Conservation (phyloP, 176 grass and related monocot genomes). For the Carex kokanica region DNA sequence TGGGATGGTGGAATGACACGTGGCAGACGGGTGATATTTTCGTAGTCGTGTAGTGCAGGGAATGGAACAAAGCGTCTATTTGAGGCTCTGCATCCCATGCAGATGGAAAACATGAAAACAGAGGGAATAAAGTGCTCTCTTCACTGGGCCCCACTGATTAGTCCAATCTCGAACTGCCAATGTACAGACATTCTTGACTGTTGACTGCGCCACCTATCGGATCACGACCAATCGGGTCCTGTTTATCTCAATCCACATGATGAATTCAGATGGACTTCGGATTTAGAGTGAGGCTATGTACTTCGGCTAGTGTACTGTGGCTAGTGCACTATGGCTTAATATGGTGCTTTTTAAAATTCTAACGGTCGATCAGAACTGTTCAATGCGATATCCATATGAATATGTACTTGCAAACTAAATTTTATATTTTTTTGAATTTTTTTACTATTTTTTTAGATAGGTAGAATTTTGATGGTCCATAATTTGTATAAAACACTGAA, state of each 20-base stretch:
- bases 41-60: conserved; percentile 10
- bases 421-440: too few species aligned
- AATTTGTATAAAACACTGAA: too few species aligned
- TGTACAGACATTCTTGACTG: conserved; percentile 23
- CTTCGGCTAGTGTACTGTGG: too few species aligned
- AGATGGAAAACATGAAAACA: conserved; percentile 17
- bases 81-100: conserved; percentile 9
- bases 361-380: too few species aligned
- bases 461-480: too few species aligned
- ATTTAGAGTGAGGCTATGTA: too few species aligned
- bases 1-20: conserved; percentile 19
- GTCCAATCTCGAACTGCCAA: conserved; percentile 17
- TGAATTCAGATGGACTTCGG: too few species aligned
- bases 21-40: background rate
- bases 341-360: too few species aligned
- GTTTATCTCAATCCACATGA: background rate
- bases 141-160: background rate
- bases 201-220: conserved; percentile 20
- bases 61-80: conserved; percentile 25
- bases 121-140: conserved; percentile 15
- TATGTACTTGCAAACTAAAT: too few species aligned
- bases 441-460: too few species aligned
- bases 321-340: too few species aligned
- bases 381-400: too few species aligned
- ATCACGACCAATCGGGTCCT: background rate